Conservation (phyloP, 2,329 filamentous ascomycete genomes). For the Nemania abortiva region DNA sequence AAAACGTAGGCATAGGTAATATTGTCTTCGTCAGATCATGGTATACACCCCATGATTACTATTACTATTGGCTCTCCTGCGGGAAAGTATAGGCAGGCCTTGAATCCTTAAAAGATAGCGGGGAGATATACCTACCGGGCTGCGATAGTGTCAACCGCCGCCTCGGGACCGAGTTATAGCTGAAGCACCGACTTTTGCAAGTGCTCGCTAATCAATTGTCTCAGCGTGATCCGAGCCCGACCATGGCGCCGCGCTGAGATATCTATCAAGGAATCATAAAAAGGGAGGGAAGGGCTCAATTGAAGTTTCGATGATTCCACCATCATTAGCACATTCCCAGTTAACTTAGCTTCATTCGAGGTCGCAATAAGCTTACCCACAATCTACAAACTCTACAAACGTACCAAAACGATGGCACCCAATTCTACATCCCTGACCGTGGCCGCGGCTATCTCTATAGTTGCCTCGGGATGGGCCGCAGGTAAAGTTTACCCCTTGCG, state of each 20-base stretch:
- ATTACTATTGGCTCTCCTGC: background rate
- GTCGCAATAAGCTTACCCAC: conserved; percentile 10
- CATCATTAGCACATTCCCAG: conserved; percentile 4
- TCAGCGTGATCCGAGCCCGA: conserved; percentile 7
- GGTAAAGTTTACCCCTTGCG: conserved; percentile 31
- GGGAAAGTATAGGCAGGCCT: background rate
- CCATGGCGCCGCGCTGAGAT: background rate
- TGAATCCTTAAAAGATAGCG: conserved; percentile 4
- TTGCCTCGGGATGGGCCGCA: conserved; percentile 37
- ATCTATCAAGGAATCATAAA: conserved; percentile 17
- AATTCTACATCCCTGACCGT: conserved; percentile 26
- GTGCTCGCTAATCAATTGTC: conserved; percentile 4
- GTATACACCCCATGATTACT: background rate
- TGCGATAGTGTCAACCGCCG: background rate
- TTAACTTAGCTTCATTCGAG: background rate
- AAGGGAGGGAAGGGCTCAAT: conserved; percentile 11
- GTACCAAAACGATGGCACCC: conserved; percentile 26
- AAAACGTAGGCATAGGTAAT: background rate
- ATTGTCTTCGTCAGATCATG: conserved; percentile 3
- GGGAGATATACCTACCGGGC: background rate
- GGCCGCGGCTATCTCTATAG: conserved; percentile 33
- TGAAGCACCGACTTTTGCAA: background rate
- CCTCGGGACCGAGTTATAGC: conserved; percentile 29
- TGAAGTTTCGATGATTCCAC: background rate
- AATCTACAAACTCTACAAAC: background rate